These are phyloP conservation scores for Vitis hybrid DNA, from an alignment of 177 flowering plant species.

Conservation along the genomic window DNA sequence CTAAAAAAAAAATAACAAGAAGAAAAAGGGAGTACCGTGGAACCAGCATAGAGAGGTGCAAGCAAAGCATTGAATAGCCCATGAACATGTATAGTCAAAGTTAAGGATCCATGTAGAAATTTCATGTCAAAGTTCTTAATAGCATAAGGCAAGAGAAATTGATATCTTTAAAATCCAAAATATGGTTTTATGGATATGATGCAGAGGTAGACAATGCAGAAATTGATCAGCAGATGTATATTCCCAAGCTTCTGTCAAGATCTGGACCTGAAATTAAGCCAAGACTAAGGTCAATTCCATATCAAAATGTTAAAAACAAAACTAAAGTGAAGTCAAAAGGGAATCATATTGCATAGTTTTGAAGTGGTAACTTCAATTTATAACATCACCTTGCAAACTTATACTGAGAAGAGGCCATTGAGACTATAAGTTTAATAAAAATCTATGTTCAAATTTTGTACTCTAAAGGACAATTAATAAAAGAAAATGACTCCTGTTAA, in stretches of 20 bases:
- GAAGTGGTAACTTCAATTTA: too few species aligned
- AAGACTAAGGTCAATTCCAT: neutral
- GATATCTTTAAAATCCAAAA: constrained; percentile 4
- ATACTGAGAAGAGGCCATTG: too few species aligned
- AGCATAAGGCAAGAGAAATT: neutral
- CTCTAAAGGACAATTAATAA: too few species aligned
- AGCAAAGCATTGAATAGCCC: constrained; percentile 95
- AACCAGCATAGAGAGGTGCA: constrained; percentile 93
- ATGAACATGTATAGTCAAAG: constrained; percentile 76
- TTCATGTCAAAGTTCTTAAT: neutral
- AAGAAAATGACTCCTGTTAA: too few species aligned
- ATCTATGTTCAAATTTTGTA: too few species aligned
- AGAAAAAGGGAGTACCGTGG: constrained; percentile 45
- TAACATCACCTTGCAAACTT: too few species aligned
- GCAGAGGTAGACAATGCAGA: constrained; percentile 90
- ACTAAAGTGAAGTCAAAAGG: neutral
- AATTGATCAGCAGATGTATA: constrained; percentile 82
- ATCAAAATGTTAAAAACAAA: neutral
- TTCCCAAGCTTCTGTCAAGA: constrained; percentile 85
- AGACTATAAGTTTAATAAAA: too few species aligned
- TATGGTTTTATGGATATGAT: constrained; percentile 72
- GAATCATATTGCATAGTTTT: too few species aligned
- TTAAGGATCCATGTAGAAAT: constrained; percentile 49
- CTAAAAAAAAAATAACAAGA: neutral
- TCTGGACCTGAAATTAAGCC: constrained; percentile 71